These are phyloP conservation scores for Prinsepia uniflora DNA, from an alignment of 306 rosid genomes.

Conservation along the genomic window DNA sequence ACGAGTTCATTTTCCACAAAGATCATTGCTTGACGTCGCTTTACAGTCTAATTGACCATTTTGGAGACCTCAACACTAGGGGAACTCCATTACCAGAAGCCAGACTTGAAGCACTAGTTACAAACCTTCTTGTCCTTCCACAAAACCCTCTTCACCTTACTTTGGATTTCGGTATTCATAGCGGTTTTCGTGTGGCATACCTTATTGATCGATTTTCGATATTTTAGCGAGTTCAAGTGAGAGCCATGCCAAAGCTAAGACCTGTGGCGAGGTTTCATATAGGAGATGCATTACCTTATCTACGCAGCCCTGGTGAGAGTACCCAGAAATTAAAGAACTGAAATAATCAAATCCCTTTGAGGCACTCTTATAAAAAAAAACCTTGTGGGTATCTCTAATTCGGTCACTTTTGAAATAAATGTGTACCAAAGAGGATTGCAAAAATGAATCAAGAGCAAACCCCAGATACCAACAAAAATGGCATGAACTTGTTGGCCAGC, in stretches of 20 bases:
- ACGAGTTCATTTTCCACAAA: background rate
- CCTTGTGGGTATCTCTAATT: conserved; percentile 38
- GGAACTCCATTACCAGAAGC: conserved; percentile 67
- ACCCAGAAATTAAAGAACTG: conserved; percentile 70
- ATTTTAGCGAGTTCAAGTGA: conserved; percentile 31
- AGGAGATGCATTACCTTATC: conserved; percentile 47
- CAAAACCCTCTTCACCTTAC: conserved; percentile 60
- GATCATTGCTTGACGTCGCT: background rate
- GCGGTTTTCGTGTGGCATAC: conserved; percentile 76
- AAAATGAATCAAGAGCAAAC: conserved; percentile 39
- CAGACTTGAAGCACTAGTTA: conserved; percentile 62
- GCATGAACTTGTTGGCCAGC: conserved; percentile 52
- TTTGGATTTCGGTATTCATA: conserved; percentile 74
- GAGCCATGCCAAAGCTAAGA: conserved; percentile 57
- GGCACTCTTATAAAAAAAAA: conserved; percentile 59
- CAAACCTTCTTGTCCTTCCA: conserved; percentile 63
- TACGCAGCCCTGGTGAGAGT: conserved; percentile 44
- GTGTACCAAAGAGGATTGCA: conserved; percentile 57
- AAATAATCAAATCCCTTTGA: conserved; percentile 49
- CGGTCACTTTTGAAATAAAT: conserved; percentile 54
- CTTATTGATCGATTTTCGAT: conserved; percentile 38
- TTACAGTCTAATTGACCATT: conserved; percentile 29
- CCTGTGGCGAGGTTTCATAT: conserved; percentile 53
- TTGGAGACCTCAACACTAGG: conserved; percentile 63
- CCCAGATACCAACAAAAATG: conserved; percentile 43